A percentile compares a stretch with the other conserved stretches of the same genome.
Evolutionary conservation across 1,284 basidiomycete species (phyloP).

Genomic region (Coriolopsis trogii): DNA sequence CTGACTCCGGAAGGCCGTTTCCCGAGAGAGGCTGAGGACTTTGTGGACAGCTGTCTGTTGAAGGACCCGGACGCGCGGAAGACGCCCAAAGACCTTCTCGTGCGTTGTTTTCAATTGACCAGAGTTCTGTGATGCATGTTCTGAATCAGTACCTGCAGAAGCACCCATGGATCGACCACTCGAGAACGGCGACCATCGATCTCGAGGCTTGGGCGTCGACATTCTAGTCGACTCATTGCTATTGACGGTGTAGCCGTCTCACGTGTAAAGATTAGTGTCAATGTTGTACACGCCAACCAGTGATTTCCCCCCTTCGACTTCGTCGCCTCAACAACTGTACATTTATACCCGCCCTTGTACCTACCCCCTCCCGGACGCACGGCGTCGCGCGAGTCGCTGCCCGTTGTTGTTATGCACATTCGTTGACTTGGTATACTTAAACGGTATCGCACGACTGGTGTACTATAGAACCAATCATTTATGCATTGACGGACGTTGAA

Average conservation of each 20-base stretch:
- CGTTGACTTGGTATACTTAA: constrained; percentile 9
- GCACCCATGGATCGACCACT: constrained; percentile 59
- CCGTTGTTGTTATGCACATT: constrained; percentile 12
- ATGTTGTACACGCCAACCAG: constrained; percentile 12
- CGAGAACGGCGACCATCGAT: constrained; percentile 53
- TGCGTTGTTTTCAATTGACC: constrained; percentile 39
- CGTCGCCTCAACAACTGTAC: constrained; percentile 15
- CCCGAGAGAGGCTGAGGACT: constrained; percentile 70
- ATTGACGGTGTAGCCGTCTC: constrained; percentile 4
- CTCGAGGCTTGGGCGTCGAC: constrained; percentile 67
- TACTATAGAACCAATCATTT: constrained; percentile 21
- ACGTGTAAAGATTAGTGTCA: constrained; percentile 11
- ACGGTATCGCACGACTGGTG: constrained; percentile 9
- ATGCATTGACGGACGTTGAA: constrained; percentile 3
- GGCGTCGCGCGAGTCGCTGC: constrained; percentile 16
- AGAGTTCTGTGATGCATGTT: not conserved
- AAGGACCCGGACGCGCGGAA: constrained; percentile 81
- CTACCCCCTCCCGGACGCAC: constrained; percentile 3
- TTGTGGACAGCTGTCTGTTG: constrained; percentile 82
- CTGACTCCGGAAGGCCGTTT: constrained; percentile 74
- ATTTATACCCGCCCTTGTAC: constrained; percentile 20
- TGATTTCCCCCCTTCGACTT: not conserved
- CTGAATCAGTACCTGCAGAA: constrained; percentile 40
- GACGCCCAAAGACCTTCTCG: constrained; percentile 84
- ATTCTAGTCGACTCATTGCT: constrained; percentile 38